Percentiles rank a stretch among this genome's conserved stretches.
Evolutionary conservation across 2,329 filamentous ascomycete genomes (phyloP).

Genomic region (Colletotrichum chrysophilum): DNA sequence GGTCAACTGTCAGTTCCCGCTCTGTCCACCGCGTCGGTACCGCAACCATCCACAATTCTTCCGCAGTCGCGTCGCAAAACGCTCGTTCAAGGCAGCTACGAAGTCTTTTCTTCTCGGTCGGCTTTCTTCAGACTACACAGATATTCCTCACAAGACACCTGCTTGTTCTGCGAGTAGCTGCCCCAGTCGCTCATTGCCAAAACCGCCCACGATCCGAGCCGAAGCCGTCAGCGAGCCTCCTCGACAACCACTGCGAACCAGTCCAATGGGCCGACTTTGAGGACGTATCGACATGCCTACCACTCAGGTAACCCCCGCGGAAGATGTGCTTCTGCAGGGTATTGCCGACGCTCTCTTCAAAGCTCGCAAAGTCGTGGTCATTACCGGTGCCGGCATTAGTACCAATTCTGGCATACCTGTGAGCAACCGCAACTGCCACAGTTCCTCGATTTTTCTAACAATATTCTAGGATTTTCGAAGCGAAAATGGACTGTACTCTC

Average conservation of each 20-base stretch:
- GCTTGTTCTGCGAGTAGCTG: background rate
- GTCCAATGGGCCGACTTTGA: slow-evolving; percentile 18
- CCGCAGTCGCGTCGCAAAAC: background rate
- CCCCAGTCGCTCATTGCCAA: background rate
- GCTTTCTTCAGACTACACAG: background rate
- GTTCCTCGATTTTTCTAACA: slow-evolving; percentile 4
- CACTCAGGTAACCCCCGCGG: slow-evolving; percentile 56
- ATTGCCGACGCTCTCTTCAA: slow-evolving; percentile 70
- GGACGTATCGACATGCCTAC: slow-evolving; percentile 57
- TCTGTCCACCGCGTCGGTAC: slow-evolving; percentile 10
- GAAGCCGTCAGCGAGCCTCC: background rate
- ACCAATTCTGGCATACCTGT: slow-evolving; percentile 80
- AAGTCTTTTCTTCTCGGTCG: background rate
- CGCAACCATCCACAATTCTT: background rate
- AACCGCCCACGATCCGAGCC: background rate
- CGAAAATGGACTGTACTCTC: slow-evolving; percentile 73
- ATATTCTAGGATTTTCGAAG: slow-evolving; percentile 70
- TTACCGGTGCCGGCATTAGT: slow-evolving; percentile 77
- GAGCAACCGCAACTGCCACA: slow-evolving; percentile 31
- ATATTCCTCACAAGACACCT: background rate
- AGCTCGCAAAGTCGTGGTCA: slow-evolving; percentile 71
- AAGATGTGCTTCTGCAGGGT: slow-evolving; percentile 62
- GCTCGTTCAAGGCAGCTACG: background rate
- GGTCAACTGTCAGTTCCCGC: background rate
- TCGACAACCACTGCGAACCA: background rate